Evolutionary conservation across 352 stramenopile species (phyloP).

Genomic region (Pseudoperonospora humuli): DNA sequence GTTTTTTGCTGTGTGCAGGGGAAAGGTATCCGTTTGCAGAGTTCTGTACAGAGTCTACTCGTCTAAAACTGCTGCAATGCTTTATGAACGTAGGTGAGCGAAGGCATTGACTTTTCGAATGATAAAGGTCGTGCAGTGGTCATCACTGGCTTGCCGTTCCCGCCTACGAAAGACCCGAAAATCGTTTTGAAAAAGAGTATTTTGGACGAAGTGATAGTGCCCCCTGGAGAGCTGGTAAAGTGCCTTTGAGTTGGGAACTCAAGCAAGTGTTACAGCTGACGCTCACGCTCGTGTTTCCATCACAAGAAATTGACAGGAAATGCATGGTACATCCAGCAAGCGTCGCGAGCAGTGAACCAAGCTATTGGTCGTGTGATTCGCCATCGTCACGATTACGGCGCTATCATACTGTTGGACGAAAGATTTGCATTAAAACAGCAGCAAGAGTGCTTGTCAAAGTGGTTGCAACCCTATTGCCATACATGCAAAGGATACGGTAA

Average conservation of each 20-base stretch:
- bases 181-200: constrained; percentile 97
- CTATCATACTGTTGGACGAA: constrained; percentile 96
- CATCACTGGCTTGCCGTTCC: constrained; percentile 98
- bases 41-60: background rate
- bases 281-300: background rate
- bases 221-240: constrained; percentile 52
- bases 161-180: constrained; percentile 94
- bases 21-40: constrained; percentile 69
- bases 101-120: constrained; percentile 99
- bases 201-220: constrained; percentile 77
- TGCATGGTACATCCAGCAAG: constrained; percentile 99
- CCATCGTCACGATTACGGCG: constrained; percentile 96
- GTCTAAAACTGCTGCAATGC: background rate
- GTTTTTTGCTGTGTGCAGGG: constrained; percentile 97
- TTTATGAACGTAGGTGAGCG: constrained; percentile 78
- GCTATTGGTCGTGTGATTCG: constrained; percentile 98
- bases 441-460: constrained; percentile 91
- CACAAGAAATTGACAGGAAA: constrained; percentile 88
- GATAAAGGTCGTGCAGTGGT: constrained; percentile 95
- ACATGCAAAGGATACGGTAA: constrained; percentile 61
- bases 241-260: background rate
- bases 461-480: constrained; percentile 85
- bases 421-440: constrained; percentile 90
- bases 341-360: constrained; percentile 97
- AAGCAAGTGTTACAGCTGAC: background rate